phyloP scores from a whole-genome alignment of 2,329 filamentous ascomycete genomes.

The Penicillium griseofulvum region DNA sequence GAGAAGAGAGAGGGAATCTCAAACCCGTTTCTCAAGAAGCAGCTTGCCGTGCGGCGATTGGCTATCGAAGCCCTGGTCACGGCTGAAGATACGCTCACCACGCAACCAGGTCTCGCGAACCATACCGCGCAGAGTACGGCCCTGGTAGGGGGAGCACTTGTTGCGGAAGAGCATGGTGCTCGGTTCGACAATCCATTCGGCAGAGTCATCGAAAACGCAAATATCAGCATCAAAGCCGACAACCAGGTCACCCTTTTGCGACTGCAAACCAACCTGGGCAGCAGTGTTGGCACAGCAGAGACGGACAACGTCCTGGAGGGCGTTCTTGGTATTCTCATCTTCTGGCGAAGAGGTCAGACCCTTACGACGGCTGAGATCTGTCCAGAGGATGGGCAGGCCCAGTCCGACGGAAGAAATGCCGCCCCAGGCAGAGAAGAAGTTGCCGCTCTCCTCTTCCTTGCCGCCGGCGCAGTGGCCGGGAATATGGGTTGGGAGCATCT shows the following conservation, averaged over 20 bases:
- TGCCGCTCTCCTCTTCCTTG: conserved; percentile 55
- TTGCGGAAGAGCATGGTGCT: conserved; percentile 93
- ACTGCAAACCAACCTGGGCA: conserved; percentile 77
- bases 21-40: conserved; percentile 41
- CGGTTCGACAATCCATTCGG: conserved; percentile 68
- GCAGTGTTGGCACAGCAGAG: conserved; percentile 87
- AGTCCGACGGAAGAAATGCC: conserved; percentile 93
- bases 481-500: conserved; percentile 75
- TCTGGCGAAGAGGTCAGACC: conserved; percentile 42
- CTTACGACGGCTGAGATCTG: conserved; percentile 64
- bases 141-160: conserved; percentile 87
- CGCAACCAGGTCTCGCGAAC: conserved; percentile 84
- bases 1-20: conserved; percentile 14
- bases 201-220: conserved; percentile 85
- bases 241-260: conserved; percentile 75
- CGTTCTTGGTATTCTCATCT: conserved; percentile 47
- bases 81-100: conserved; percentile 69
- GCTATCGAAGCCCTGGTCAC: conserved; percentile 51
- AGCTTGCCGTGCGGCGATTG: conserved; percentile 39
- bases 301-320: conserved; percentile 74
- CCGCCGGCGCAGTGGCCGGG: conserved; percentile 45
- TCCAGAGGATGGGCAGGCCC: conserved; percentile 86
- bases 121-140: conserved; percentile 71
- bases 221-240: conserved; percentile 87
- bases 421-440: conserved; percentile 96